Conservation (phyloP, 164 flowering plant species). For the Pachysandra terminalis region DNA sequence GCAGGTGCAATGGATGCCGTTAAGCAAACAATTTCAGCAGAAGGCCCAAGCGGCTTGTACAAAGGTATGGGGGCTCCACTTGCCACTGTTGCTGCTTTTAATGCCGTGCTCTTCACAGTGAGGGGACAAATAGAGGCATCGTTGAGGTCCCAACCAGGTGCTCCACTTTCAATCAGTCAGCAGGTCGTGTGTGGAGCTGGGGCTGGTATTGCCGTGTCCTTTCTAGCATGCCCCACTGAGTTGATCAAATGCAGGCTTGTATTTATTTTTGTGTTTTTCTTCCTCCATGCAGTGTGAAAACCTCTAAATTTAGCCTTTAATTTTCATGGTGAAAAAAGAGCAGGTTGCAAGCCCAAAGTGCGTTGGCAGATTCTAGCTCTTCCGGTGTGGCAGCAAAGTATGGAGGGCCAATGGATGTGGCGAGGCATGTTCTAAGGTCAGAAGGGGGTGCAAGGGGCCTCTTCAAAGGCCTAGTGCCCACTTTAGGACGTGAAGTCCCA, state of each 20-base stretch:
- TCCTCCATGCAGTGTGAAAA: background rate
- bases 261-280: background rate
- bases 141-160: conserved; percentile 80
- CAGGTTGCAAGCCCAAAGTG: conserved; percentile 97
- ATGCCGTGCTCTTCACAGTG: conserved; percentile 88
- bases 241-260: conserved; percentile 94
- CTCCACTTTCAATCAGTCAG: conserved; percentile 66
- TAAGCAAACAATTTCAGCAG: conserved; percentile 78
- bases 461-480: conserved; percentile 87
- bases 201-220: conserved; percentile 91
- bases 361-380: conserved; percentile 48
- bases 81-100: conserved; percentile 96
- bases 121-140: conserved; percentile 90
- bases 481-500: conserved; percentile 90
- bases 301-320: background rate
- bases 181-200: conserved; percentile 84
- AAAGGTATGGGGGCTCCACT: conserved; percentile 99
- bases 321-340: background rate
- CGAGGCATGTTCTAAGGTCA: conserved; percentile 69
- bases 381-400: conserved; percentile 59
- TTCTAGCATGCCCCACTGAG: conserved; percentile 96
- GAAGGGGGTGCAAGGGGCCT: conserved; percentile 80
- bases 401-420: conserved; percentile 97
- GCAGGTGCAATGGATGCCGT: conserved; percentile 95
- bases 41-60: conserved; percentile 80